Conservation (phyloP, 169 alveolate genomes). For the Cryptosporidium felis region DNA sequence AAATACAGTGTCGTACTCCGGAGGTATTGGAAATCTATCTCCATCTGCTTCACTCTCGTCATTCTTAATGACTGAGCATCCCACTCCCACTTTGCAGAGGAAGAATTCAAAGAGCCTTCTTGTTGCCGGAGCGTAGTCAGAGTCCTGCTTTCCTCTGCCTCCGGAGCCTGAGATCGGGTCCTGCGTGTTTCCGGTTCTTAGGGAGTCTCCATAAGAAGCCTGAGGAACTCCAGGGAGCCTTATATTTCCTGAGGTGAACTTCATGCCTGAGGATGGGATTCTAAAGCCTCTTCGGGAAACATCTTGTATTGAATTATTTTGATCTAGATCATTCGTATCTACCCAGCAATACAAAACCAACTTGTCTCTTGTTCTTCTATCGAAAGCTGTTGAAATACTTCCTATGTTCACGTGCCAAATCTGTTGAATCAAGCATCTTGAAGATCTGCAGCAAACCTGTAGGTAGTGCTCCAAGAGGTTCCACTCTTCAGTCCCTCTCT, state of each 20-base stretch:
- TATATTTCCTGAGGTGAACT: conserved; percentile 86
- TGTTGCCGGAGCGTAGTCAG: conserved; percentile 65
- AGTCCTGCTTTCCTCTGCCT: conserved; percentile 66
- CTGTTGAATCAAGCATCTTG: conserved; percentile 60
- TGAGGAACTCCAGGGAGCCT: conserved; percentile 75
- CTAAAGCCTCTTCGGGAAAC: conserved; percentile 86
- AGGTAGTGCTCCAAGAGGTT: conserved; percentile 57
- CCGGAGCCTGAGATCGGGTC: too few species aligned
- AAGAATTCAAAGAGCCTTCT: conserved; percentile 83
- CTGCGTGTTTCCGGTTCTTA: too few species aligned
- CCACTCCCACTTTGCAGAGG: conserved; percentile 89
- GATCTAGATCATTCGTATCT: conserved; percentile 83
- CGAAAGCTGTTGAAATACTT: conserved; percentile 52
- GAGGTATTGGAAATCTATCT: conserved; percentile 79
- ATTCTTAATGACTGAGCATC: conserved; percentile 81
- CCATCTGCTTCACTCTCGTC: conserved; percentile 79
- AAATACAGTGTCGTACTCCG: conserved; percentile 76
- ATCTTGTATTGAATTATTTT: conserved; percentile 85
- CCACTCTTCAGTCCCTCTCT: conserved; percentile 70
- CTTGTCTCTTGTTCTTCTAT: conserved; percentile 74
- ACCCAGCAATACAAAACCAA: conserved; percentile 84
- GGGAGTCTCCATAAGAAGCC: conserved; percentile 1
- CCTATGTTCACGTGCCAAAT: conserved; percentile 66
- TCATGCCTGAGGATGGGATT: conserved; percentile 83
- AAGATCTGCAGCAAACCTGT: conserved; percentile 67